Base-by-base conservation (phyloP, 2,329 filamentous ascomycete species). In the Xylariaceae sp. region DNA sequence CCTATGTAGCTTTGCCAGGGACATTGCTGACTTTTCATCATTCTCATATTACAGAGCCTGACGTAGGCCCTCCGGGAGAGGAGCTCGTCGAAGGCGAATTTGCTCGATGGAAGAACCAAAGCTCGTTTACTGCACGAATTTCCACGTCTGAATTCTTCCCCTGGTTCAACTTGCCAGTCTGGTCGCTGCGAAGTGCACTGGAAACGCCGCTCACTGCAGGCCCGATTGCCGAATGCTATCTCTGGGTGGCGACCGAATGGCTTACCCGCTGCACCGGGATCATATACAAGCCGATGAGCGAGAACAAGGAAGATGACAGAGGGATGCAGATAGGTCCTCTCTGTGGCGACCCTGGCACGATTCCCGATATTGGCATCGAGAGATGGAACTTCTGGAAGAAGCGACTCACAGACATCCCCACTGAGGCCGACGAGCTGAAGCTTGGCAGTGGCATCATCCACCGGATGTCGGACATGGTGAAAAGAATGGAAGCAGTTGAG, bases 311-410 rank as follows among this genome's bases (percentile, higher is more conserved):
- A 6, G 11, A 31, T 3, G 9, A 15, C 9, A 9, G 18, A 11
- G 30, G 17, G 16, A 13, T 33, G 6, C 31, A n/a, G 17, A 34
- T 26, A 12, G 40, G 40, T 13, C 23, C 40, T 3, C 31, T 38
- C 14, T 43, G 36, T 21, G 26, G 15, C 11, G 32, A 31, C 5
- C 24, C 24, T 7, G n/a, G n/a, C n/a, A n/a, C n/a, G n/a, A 17
- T 35, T 13, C 19, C 35, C 7, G 23, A 26, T 4, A 12, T 43
- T 3, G 31, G 40, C 16, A 6, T 31, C 8, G 36, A 26, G 9
- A 26, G 36, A 6, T 39, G 40, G 40, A 11, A 31, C 3, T 43
- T 43, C 30, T 43, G 31, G 40, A 43, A 43, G 36, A 36, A 32
- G 12, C 40, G 36, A 11, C 19, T 43, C 8, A 14, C 9, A 7